These are phyloP conservation scores for Jamesozyma jinghongensis DNA, from an alignment of 805 yeast species.

Conservation along the genomic window DNA sequence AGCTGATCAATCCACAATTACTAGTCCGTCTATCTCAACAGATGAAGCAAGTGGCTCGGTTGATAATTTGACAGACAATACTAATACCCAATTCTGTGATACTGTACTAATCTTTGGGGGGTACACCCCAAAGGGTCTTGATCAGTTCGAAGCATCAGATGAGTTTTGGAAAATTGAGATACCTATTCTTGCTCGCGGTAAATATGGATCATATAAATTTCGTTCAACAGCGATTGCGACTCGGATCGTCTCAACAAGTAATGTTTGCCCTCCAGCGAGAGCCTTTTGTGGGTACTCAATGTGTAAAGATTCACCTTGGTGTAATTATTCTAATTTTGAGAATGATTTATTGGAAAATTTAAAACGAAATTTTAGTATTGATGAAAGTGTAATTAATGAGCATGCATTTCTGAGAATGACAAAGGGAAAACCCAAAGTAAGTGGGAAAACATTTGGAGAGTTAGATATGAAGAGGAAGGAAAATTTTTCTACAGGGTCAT, in stretches of 20 bases:
- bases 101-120: slow-evolving; percentile 40
- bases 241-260: slow-evolving; percentile 14
- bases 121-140: slow-evolving; percentile 27
- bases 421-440: background rate
- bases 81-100: background rate
- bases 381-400: background rate
- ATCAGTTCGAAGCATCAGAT: slow-evolving; percentile 28
- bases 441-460: background rate
- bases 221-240: slow-evolving; percentile 30
- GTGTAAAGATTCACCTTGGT: slow-evolving; percentile 4
- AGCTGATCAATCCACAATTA: too few relatives aligned
- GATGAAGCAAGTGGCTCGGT: too few relatives aligned
- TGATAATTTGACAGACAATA: too few relatives aligned
- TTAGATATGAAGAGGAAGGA: too few relatives aligned
- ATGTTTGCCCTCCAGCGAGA: slow-evolving; percentile 27
- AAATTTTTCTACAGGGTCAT: too few relatives aligned
- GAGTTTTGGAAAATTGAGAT: slow-evolving; percentile 38
- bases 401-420: background rate
- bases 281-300: slow-evolving; percentile 29
- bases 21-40: too few relatives aligned
- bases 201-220: slow-evolving; percentile 29
- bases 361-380: slow-evolving; percentile 4
- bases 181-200: slow-evolving; percentile 30
- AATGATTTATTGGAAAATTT: slow-evolving; percentile 5
- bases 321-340: slow-evolving; percentile 6